Evolutionary conservation across 768 basidiomycete species (phyloP).

Genomic region (Pholiota microspora): DNA sequence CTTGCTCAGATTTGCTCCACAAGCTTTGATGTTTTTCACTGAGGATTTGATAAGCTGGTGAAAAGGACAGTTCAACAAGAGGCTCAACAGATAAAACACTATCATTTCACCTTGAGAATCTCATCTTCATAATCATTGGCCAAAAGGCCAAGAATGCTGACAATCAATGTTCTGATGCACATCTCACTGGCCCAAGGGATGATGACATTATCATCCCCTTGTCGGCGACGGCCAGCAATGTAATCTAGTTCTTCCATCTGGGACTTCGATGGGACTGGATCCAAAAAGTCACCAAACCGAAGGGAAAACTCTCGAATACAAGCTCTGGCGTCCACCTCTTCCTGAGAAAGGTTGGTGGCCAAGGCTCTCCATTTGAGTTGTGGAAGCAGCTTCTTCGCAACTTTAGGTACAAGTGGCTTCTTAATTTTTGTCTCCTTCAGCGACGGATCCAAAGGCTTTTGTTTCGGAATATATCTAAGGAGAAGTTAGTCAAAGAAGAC

Average conservation of each 20-base stretch:
- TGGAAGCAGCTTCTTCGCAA: slow-evolving; percentile 30
- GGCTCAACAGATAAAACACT: background rate
- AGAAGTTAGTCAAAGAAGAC: background rate
- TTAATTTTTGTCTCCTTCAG: background rate
- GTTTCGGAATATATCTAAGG: slow-evolving; percentile 12
- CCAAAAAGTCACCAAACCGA: slow-evolving; percentile 56
- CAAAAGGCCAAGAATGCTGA: slow-evolving; percentile 58
- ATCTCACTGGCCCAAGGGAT: slow-evolving; percentile 63
- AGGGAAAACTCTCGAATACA: slow-evolving; percentile 73
- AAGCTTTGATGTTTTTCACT: slow-evolving; percentile 48
- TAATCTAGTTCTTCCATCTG: slow-evolving; percentile 67
- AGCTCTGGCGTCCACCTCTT: slow-evolving; percentile 59
- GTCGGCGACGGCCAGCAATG: slow-evolving; percentile 35
- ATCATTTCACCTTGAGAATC: slow-evolving; percentile 32
- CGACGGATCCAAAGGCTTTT: slow-evolving; percentile 15
- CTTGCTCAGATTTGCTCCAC: slow-evolving; percentile 56
- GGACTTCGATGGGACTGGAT: slow-evolving; percentile 37
- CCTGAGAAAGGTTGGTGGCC: slow-evolving; percentile 37
- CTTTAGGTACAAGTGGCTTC: background rate
- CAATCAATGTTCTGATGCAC: slow-evolving; percentile 61
- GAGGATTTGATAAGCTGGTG: slow-evolving; percentile 41
- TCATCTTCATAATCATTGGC: slow-evolving; percentile 39
- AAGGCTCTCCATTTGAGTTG: slow-evolving; percentile 54
- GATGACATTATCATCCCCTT: slow-evolving; percentile 39
- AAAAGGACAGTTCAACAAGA: slow-evolving; percentile 7